Percentiles rank a stretch among this genome's conserved stretches.
Evolutionary conservation across 2,329 filamentous ascomycete genomes (phyloP).

Genomic region (Ophiostoma tasmaniense): DNA sequence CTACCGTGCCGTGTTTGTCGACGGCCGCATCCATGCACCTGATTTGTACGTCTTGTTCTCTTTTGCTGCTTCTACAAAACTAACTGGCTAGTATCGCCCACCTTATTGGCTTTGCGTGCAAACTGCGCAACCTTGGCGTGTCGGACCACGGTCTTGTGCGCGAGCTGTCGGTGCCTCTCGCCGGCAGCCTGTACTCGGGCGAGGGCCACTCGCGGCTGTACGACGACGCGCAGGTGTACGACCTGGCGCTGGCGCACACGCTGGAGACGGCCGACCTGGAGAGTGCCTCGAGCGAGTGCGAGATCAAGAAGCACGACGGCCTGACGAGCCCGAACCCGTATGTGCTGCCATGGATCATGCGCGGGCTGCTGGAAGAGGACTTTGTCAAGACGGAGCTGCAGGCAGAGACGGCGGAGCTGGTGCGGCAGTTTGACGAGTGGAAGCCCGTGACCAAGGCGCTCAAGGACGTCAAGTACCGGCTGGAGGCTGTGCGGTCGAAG

Average conservation of each 20-base stretch:
- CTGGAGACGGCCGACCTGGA: constrained; percentile 57
- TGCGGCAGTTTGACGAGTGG: constrained; percentile 91
- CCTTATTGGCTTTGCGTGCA: constrained; percentile 85
- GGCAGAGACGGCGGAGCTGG: constrained; percentile 65
- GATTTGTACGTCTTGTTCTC: constrained; percentile 57
- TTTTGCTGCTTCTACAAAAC: not conserved
- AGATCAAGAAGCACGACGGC: constrained; percentile 43
- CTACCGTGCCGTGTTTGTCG: constrained; percentile 90
- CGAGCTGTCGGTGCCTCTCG: constrained; percentile 79
- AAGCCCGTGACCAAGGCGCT: constrained; percentile 81
- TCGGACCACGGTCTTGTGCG: constrained; percentile 89
- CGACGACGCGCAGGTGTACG: constrained; percentile 79
- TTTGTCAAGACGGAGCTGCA: constrained; percentile 75
- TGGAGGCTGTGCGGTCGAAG: constrained; percentile 86
- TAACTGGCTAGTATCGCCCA: constrained; percentile 57
- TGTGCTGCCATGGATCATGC: constrained; percentile 89
- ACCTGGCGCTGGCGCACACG: constrained; percentile 63
- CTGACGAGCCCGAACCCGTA: constrained; percentile 66
- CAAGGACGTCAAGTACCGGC: constrained; percentile 89
- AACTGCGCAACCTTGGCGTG: constrained; percentile 85
- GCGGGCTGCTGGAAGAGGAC: constrained; percentile 84
- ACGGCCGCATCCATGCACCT: constrained; percentile 82
- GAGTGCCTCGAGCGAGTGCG: constrained; percentile 27
- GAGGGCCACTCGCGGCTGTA: constrained; percentile 93
- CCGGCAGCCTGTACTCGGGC: constrained; percentile 82